phyloP scores from a whole-genome alignment of 192 early-diverging fungal species.

The Podila minutissima region DNA sequence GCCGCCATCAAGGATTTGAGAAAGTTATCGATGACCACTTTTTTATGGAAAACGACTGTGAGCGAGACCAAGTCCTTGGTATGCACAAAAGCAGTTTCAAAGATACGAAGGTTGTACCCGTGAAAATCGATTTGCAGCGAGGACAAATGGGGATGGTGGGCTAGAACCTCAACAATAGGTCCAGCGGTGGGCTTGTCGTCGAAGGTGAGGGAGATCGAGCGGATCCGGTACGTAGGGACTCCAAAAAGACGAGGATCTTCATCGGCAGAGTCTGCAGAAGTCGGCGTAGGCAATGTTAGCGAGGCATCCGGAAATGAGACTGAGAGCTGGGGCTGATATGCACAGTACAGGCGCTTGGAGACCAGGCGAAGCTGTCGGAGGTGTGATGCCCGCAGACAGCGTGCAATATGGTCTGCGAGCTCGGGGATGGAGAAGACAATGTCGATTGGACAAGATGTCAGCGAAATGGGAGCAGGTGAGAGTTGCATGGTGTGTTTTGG shows the following conservation, averaged over 20 bases:
- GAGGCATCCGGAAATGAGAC: slow-evolving; percentile 1
- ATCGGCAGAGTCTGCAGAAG: neutral
- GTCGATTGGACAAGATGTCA: neutral
- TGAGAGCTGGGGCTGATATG: neutral
- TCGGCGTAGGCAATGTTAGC: neutral
- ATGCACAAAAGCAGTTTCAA: neutral
- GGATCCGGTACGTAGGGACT: neutral
- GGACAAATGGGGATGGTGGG: neutral
- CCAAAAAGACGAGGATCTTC: neutral
- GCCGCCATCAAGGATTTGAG: neutral
- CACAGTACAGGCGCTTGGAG: slow-evolving; percentile 4
- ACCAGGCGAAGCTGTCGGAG: neutral
- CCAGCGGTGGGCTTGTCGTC: neutral
- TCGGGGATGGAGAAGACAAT: slow-evolving; percentile 32
- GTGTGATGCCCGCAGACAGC: slow-evolving; percentile 10
- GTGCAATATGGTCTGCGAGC: neutral
- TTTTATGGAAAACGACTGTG: neutral
- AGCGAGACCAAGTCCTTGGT: neutral
- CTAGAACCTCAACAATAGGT: neutral
- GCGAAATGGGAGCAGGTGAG: neutral
- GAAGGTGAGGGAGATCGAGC: neutral
- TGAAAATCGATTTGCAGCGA: neutral
- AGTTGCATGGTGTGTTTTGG: no score
- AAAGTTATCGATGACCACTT: neutral
- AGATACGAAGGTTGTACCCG: neutral